Evolutionary conservation across 2,329 filamentous ascomycete species (phyloP), one percentile per base, ranked within the genome.

Genomic region (Phialophora macrospora): DNA sequence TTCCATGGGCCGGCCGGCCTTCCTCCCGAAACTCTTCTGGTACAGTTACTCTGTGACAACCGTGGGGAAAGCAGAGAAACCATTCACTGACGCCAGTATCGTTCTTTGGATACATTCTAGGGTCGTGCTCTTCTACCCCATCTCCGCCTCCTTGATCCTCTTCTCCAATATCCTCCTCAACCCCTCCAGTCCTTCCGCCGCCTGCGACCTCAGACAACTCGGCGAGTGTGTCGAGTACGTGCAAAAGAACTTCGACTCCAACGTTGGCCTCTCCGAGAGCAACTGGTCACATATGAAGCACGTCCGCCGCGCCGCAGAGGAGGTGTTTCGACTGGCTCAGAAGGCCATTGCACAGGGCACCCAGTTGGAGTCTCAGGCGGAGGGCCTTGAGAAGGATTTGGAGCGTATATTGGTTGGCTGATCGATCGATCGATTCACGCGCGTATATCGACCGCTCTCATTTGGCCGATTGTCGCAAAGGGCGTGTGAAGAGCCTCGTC

Each of bases 121-220:
- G 83, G 74, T 81, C n/a, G 73, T 86, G 3, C 76, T 85, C 2
- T 87, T 85, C 70, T 87, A 87, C 62, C 84, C 85, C 0, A 81
- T 85, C 62, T 81, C 83, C 0, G 84, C 85, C 0, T 75, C 85
- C 14, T 76, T 86, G 60, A 80, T 79, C 0, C 76, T 87, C 0
- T 87, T 87, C 70, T 84, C 82, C 75, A 84, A 83, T 65, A 80
- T 87, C 32, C 74, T 87, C 0, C 75, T 79, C 24, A 77, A 83
- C 32, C 85, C 85, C 0, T 74, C 80, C 0, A 75, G 82, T 28
- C 74, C 78, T 0, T 74, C 80, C 28, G 79, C 82, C 0, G 70
- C 75, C 1, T 73, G 77, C 2, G 85, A 87, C 62, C 70, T 86
- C 4, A 77, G 79, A 4, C 75, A 85, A 0, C 75, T 87, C 1